A percentile compares a stretch with the other conserved stretches of the same genome.
These are phyloP conservation scores for Leptodontidium sp. DNA, from an alignment of 2,329 filamentous ascomycete genomes.

Conservation along the genomic window DNA sequence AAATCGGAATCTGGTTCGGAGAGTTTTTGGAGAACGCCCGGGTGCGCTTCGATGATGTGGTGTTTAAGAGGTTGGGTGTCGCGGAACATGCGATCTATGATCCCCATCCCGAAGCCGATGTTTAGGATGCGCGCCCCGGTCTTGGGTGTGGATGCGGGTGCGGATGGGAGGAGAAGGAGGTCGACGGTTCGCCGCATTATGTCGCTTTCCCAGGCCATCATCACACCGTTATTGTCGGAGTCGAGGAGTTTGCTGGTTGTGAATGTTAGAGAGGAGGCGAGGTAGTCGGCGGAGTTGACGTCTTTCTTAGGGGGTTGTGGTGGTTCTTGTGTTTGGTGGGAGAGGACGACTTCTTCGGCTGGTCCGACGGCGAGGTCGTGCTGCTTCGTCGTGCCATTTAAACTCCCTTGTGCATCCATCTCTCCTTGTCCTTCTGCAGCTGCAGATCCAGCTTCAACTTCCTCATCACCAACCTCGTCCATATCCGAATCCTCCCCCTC, in stretches of 20 bases:
- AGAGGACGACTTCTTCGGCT: slow-evolving; percentile 26
- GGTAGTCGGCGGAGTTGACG: slow-evolving; percentile 72
- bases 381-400: slow-evolving; percentile 29
- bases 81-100: slow-evolving; percentile 81
- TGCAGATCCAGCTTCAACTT: slow-evolving; percentile 47
- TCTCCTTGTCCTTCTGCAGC: slow-evolving; percentile 33
- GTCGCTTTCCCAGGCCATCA: slow-evolving; percentile 92
- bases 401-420: slow-evolving; percentile 35
- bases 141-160: slow-evolving; percentile 60
- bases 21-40: slow-evolving; percentile 75
- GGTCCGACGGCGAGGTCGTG: slow-evolving; percentile 25
- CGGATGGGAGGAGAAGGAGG: slow-evolving; percentile 63
- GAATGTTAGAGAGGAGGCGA: slow-evolving; percentile 72
- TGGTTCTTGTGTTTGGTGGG: neutral
- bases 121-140: slow-evolving; percentile 77
- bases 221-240: slow-evolving; percentile 80
- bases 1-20: slow-evolving; percentile 52
- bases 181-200: slow-evolving; percentile 84
- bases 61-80: slow-evolving; percentile 72
- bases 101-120: slow-evolving; percentile 91
- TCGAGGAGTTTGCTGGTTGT: slow-evolving; percentile 74
- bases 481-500: slow-evolving; percentile 57
- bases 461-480: slow-evolving; percentile 47
- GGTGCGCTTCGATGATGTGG: slow-evolving; percentile 88
- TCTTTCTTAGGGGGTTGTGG: slow-evolving; percentile 41